Conservation (phyloP, 805 yeast genomes). For the Teunomyces funiuensis region DNA sequence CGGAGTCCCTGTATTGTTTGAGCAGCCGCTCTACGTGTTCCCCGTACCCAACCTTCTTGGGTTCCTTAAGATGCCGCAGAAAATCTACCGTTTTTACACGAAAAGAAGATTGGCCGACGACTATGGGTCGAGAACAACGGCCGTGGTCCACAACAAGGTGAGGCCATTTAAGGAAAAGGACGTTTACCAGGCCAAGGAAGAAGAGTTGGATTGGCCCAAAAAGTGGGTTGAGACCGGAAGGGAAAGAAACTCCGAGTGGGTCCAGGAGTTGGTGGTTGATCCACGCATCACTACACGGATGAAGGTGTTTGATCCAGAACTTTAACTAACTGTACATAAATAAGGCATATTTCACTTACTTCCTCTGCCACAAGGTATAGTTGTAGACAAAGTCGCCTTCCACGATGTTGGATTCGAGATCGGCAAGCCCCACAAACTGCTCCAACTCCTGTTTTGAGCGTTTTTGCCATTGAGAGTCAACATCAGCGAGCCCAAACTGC, state of each 20-base stretch:
- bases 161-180: constrained; percentile 55
- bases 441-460: constrained; percentile 34
- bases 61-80: constrained; percentile 68
- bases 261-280: constrained; percentile 69
- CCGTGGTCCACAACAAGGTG: constrained; percentile 49
- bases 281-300: constrained; percentile 58
- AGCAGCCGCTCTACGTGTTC: constrained; percentile 76
- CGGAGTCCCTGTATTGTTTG: constrained; percentile 58
- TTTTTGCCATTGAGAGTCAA: constrained; percentile 33
- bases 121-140: constrained; percentile 54
- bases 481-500: constrained; percentile 27
- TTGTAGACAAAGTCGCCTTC: constrained; percentile 48
- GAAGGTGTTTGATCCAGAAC: constrained; percentile 40
- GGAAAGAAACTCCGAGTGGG: constrained; percentile 84
- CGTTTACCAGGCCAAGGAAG: constrained; percentile 47
- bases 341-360: too few relatives aligned
- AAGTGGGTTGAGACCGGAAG: constrained; percentile 79
- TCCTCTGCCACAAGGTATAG: constrained; percentile 58
- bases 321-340: too few relatives aligned
- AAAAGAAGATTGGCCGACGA: constrained; percentile 70
- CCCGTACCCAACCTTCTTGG: constrained; percentile 81
- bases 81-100: constrained; percentile 77
- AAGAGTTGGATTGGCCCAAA: constrained; percentile 85
- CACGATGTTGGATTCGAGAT: constrained; percentile 32
- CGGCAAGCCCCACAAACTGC: constrained; percentile 35